Conservation (phyloP, 1,284 basidiomycete genomes). For the Rhodotorula sp. region DNA sequence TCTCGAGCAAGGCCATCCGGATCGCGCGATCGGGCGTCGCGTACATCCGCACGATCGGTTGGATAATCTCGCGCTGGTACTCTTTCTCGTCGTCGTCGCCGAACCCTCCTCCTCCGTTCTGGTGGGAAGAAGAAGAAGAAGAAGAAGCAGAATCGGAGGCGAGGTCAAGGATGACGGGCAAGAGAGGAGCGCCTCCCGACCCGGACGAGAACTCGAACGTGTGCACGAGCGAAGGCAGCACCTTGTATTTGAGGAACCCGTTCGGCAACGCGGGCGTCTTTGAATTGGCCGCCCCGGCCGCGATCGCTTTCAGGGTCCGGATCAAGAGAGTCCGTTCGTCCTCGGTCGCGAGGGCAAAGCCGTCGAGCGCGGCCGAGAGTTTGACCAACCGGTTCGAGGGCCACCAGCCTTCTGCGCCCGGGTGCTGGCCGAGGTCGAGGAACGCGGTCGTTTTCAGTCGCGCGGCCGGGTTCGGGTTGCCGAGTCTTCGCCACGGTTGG, state of each 20-base stretch:
- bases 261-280: constrained; percentile 67
- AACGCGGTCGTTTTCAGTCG: constrained; percentile 75
- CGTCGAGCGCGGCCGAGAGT: constrained; percentile 81
- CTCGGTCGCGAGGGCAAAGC: constrained; percentile 80
- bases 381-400: constrained; percentile 77
- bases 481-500: constrained; percentile 76
- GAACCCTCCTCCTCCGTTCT: constrained; percentile 49
- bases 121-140: background rate
- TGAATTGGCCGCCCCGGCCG: constrained; percentile 11
- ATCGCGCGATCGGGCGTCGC: constrained; percentile 87
- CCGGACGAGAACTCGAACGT: constrained; percentile 71
- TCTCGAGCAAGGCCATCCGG: constrained; percentile 88
- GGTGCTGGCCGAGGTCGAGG: constrained; percentile 62
- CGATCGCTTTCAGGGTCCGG: constrained; percentile 50
- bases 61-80: constrained; percentile 67
- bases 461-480: constrained; percentile 80
- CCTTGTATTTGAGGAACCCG: constrained; percentile 80
- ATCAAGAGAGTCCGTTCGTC: constrained; percentile 75
- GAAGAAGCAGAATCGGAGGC: background rate
- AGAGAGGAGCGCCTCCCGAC: constrained; percentile 59
- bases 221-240: constrained; percentile 82
- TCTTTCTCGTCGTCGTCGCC: constrained; percentile 71
- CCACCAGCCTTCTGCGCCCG: constrained; percentile 71
- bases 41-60: constrained; percentile 78
- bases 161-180: constrained; percentile 52